Base-by-base conservation (phyloP, 139 green algal species). In the Chlorokybus atmophyticus region DNA sequence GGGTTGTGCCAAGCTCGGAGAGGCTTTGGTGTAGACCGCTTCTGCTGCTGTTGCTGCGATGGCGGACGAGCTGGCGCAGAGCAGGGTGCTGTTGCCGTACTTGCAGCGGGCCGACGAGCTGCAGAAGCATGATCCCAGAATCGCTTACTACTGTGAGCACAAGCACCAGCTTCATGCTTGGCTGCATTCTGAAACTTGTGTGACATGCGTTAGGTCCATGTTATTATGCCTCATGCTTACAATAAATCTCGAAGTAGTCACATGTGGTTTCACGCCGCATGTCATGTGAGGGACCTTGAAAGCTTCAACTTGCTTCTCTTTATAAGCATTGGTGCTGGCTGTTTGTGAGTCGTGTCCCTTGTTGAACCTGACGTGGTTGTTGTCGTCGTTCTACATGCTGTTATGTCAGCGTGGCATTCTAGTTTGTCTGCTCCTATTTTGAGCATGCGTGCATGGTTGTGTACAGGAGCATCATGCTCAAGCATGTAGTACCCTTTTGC, bases 61-160 rank as follows among this genome's bases (percentile, higher is more conserved):
- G 42, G 50, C 27, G 3, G 50, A 35, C 50, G 52, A 49, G 19
- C 2, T 27, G 52, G 55, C 19, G 55, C 8, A 17, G 21, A 23
- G 25, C 19, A 55, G 35, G 19, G 23, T 47, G 32, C 66, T 74
- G 19, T 29, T 69, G 35, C 66, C 66, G 24, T 64, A 57, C 19
- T 29, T 74, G 31, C 60, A 74, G 38, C 50, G 66, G 10, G 66
- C 66, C 14, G 66, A 74, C 32, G 66, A 74, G 60, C 51, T 74
- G 3, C 59, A 74, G 27, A 59, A 60, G 55, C 59, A 70, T 23
- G 51, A 74, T 32, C 35, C 55, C 2, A 41, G 61, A 8, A 50
- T 74, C 19, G 60, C 66, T 0, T 74, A 74, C 60, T 74, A 74
- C 50, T 74, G 66, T 71, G 27, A 58, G 48, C 8, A 4, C 21